A percentile compares a stretch with the other conserved stretches of the same genome.
These are phyloP conservation scores for Nicotiana obtusifolia DNA, from an alignment of 257 asterid species.

Conservation along the genomic window DNA sequence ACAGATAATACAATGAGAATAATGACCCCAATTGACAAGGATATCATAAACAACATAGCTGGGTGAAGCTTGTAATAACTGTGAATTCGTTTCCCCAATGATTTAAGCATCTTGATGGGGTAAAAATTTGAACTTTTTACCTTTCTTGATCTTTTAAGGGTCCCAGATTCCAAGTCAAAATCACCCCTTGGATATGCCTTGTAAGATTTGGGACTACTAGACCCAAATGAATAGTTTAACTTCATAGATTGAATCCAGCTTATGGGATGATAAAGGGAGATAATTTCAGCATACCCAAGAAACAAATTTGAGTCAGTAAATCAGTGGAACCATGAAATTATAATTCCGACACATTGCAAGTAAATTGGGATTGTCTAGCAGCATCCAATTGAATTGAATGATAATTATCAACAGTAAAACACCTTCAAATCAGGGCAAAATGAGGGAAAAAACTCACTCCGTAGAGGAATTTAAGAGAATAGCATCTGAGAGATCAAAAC, in stretches of 20 bases:
- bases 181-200: constrained; percentile 76
- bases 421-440: background rate
- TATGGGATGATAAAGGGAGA: constrained; percentile 10
- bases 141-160: constrained; percentile 47
- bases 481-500: background rate
- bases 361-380: background rate
- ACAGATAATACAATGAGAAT: constrained; percentile 40
- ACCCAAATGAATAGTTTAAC: constrained; percentile 51
- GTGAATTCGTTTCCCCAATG: constrained; percentile 47
- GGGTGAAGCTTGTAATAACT: constrained; percentile 71
- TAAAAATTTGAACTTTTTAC: constrained; percentile 24
- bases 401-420: background rate
- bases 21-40: constrained; percentile 42
- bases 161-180: constrained; percentile 87
- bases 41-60: constrained; percentile 44
- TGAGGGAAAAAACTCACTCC: background rate
- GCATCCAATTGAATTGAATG: background rate
- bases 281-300: constrained; percentile 5
- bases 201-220: constrained; percentile 79
- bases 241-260: constrained; percentile 50
- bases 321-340: background rate
- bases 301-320: background rate
- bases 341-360: background rate
- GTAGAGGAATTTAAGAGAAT: background rate
- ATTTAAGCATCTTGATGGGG: constrained; percentile 54